A percentile compares a stretch with the other conserved stretches of the same genome.
Evolutionary conservation across 148 eudicot species (phyloP).

Genomic region (Talinum fruticosum): DNA sequence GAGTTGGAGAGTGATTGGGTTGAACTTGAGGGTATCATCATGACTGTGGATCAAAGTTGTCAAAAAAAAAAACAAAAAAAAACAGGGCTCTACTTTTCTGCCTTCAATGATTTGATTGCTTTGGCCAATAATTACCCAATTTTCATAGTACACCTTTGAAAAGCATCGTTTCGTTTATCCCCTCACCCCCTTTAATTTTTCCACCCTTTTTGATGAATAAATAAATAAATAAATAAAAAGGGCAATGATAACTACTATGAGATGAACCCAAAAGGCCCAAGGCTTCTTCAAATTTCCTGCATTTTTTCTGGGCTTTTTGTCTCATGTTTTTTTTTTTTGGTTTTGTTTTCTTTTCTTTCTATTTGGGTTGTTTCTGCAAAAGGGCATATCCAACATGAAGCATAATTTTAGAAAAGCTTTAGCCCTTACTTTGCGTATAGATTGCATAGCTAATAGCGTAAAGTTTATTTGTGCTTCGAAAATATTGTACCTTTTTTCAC

Average conservation of each 20-base stretch:
- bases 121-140: not conserved
- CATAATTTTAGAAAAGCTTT: not conserved
- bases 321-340: too few relatives aligned
- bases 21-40: not conserved
- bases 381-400: not conserved
- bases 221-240: not conserved
- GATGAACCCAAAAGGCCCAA: not conserved
- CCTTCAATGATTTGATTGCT: slow-evolving; percentile 1
- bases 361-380: too few relatives aligned
- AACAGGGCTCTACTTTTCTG: slow-evolving; percentile 15
- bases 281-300: not conserved
- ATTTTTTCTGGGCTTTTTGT: not conserved
- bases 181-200: not conserved
- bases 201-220: not conserved
- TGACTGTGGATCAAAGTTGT: slow-evolving; percentile 17
- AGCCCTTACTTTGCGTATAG: not conserved
- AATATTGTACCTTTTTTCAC: too few relatives aligned
- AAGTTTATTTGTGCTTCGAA: too few relatives aligned
- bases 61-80: too few relatives aligned
- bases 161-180: too few relatives aligned
- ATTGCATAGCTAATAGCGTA: too few relatives aligned
- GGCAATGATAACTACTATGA: not conserved
- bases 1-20: not conserved
- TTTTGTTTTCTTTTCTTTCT: too few relatives aligned
- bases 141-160: not conserved